These are phyloP conservation scores for Kregervanrija pseudodelftensis DNA, from an alignment of 805 yeast genomes.

Conservation along the genomic window DNA sequence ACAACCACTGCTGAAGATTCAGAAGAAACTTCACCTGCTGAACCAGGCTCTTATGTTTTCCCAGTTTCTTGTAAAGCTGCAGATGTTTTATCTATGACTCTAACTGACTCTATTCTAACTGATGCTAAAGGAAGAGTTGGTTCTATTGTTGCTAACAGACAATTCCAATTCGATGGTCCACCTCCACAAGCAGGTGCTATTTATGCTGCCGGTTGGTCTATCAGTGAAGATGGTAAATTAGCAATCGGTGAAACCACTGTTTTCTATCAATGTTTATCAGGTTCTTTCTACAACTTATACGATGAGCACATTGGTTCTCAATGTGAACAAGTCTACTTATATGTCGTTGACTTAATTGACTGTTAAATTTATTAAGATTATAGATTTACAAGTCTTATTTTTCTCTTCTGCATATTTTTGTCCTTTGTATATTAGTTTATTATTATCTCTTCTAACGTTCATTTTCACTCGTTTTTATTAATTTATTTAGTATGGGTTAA, in stretches of 20 bases:
- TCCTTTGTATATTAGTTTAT: conserved; percentile 49
- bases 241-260: conserved; percentile 43
- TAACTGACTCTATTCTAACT: conserved; percentile 34
- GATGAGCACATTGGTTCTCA: conserved; percentile 40
- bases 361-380: conserved; percentile 19
- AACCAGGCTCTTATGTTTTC: conserved; percentile 24
- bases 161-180: conserved; percentile 61
- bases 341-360: conserved; percentile 36
- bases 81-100: conserved; percentile 37
- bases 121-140: conserved; percentile 47
- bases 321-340: conserved; percentile 39
- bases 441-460: too few relatives aligned
- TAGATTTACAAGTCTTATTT: conserved; percentile 34
- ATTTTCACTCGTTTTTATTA: too few relatives aligned
- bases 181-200: conserved; percentile 57
- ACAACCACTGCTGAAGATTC: conserved; percentile 21
- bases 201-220: conserved; percentile 47
- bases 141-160: conserved; percentile 56
- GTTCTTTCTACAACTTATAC: conserved; percentile 52
- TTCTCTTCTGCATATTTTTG: conserved; percentile 41
- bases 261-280: conserved; percentile 52
- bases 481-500: too few relatives aligned
- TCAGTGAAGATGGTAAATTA: conserved; percentile 38
- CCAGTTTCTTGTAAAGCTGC: conserved; percentile 30
- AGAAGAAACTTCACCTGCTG: conserved; percentile 22